Base-by-base conservation (phyloP, 352 stramenopile species). In the Phytopythium chamaehyphon region DNA sequence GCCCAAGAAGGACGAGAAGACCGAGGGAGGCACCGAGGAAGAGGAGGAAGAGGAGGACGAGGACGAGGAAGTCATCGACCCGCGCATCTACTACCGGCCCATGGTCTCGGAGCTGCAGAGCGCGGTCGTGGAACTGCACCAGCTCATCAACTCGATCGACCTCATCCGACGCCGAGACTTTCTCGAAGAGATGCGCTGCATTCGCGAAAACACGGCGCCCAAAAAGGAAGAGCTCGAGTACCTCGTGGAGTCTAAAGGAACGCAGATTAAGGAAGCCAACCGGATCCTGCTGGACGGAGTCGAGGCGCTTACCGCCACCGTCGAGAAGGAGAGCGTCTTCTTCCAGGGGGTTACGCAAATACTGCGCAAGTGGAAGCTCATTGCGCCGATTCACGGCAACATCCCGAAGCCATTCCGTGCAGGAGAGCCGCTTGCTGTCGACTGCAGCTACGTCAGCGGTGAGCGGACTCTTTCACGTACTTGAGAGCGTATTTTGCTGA, bases 101-200 rank as follows among this genome's bases (percentile, higher is more conserved):
- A 92, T 95, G 76, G 85, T 95, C 49, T 46, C 65, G 5, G 84
- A 95, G 59, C 71, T 95, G 2, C 84, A 95, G 54, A 73, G 70
- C 0, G 81, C 82, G 23, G 71, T 89, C 26, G 80, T 83, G 10
- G 84, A 93, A 45, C 64, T 93, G 24, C 80, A 93, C 50, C 82
- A 95, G 57, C 62, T 95, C 12, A 91, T 95, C 51, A 93, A 93
- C 62, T 90, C 84, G 18, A 91, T 95, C 44, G 84, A 95, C 53
- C 57, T 95, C 38, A 89, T 95, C 33, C 74, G 81, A 5, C 66
- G 74, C 45, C 80, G 73, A 11, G 78, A 91, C 40, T 95, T 86
- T 47, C 51, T 95, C 40, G 82, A 95, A 57, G 84, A 95, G 35
- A 90, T 92, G 76, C 76, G 83, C 45, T 95, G 84, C 53, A 81